A percentile compares a stretch with the other conserved stretches of the same genome.
Conservation (phyloP, 371 early-diverging fungal species). For the Amoeboaphelidium occidentale region DNA sequence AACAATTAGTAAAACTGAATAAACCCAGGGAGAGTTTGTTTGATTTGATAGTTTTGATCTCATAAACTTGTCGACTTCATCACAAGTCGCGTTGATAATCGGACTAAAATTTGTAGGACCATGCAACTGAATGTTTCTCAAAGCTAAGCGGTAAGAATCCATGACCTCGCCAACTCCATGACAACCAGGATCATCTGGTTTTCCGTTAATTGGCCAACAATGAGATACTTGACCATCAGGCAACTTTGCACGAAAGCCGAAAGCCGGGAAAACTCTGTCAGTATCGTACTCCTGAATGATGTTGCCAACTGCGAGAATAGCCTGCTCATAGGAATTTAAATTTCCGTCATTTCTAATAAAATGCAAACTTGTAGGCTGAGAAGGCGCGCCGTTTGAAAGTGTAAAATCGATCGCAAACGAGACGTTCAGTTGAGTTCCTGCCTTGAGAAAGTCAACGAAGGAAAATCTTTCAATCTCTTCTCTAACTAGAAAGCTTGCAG, state of each 20-base stretch:
- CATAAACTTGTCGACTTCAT: not conserved
- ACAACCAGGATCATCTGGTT: constrained; percentile 17
- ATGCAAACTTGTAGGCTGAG: constrained; percentile 16
- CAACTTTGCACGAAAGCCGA: constrained; percentile 25
- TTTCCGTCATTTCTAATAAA: constrained; percentile 9
- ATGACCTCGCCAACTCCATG: constrained; percentile 21
- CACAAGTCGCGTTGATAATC: constrained; percentile 4
- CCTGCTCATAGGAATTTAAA: constrained; percentile 19
- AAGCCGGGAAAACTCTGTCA: constrained; percentile 7
- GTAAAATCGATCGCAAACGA: constrained; percentile 27
- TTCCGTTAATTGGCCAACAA: constrained; percentile 18
- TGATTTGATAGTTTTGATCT: constrained; percentile 5
- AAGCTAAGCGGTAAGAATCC: constrained; percentile 15
- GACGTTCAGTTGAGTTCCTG: constrained; percentile 17
- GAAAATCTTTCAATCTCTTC: too few relatives aligned
- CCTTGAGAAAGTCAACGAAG: constrained; percentile 23
- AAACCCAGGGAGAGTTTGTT: constrained; percentile 6
- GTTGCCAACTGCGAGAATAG: constrained; percentile 18
- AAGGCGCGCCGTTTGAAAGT: constrained; percentile 20
- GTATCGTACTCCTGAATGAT: constrained; percentile 8
- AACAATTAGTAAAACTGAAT: too few relatives aligned
- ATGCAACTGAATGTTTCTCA: constrained; percentile 14
- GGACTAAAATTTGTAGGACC: constrained; percentile 30
- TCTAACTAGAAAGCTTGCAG: too few relatives aligned
- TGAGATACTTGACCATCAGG: constrained; percentile 16